Evolutionary conservation across 2,329 filamentous ascomycete genomes (phyloP), one percentile per base, ranked within the genome.

Genomic region (Colletotrichum agaves): DNA sequence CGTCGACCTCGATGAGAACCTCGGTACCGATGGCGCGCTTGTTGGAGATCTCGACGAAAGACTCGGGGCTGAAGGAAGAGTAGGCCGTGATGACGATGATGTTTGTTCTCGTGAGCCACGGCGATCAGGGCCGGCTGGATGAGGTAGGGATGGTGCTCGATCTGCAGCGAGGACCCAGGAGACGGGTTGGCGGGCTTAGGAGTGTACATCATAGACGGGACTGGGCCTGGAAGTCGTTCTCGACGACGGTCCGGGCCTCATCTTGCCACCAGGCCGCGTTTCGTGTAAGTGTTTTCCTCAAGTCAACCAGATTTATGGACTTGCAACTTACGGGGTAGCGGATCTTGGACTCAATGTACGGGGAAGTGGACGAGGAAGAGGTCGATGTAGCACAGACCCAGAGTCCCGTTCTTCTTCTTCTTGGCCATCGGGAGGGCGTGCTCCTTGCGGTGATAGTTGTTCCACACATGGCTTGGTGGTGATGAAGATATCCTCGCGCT

Each of bases 391-490:
- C 90, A 89, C 43, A 90, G 80, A 12, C 83, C 85, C 73, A 91
- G 84, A 73, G 88, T 84, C 74, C 88, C 84, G 59, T 91, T 81
- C 46, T 89, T 89, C 46, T 89, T 89, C 44, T 86, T 83, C 70
- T 85, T 82, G 53, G 89, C 84, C 69, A 89, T 89, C 70, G 84
- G 79, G 67, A 86, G 81, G 15, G 92, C 90, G 72, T 89, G 87
- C 72, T 89, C 84, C 1, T 84, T 85, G 70, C 85, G 82, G 74
- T 91, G 90, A 82, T 92, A 94, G 58, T 91, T 93, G 75, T 90
- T 91, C 92, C 93, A 97, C 44, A 94, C 93, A 97, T 44, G 94
- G 86, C 85, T 97, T 97, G 74, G 90, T 93, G 63, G 93, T 92
- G 67, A 97, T 88, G 80, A 96, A 97, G 70, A 97, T 81, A 61